A percentile compares a stretch with the other conserved stretches of the same genome.
These are phyloP conservation scores for Diaporthe caulivora DNA, from an alignment of 2,329 filamentous ascomycete species.

Conservation along the genomic window DNA sequence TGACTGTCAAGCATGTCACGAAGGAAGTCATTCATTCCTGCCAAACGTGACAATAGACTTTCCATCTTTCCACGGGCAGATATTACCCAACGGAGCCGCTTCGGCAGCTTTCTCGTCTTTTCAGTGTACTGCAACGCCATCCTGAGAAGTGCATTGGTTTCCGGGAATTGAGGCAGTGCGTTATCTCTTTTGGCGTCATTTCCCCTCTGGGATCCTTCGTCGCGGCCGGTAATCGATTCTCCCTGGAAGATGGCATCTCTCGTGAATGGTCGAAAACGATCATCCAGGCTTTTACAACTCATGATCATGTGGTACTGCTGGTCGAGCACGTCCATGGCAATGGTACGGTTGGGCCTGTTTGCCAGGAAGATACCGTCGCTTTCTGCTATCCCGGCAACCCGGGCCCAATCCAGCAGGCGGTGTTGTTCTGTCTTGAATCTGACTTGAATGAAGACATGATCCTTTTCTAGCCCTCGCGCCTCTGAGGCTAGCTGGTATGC, in stretches of 20 bases:
- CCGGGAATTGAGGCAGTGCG: not conserved
- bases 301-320: conserved; percentile 12
- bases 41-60: not conserved
- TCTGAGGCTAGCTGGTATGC: not conserved
- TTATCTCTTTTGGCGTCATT: fast-evolving
- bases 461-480: not conserved
- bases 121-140: not conserved
- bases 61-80: not conserved
- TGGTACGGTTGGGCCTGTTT: not conserved
- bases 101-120: not conserved
- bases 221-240: not conserved
- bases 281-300: not conserved
- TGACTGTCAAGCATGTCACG: conserved; percentile 2
- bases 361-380: not conserved
- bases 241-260: not conserved
- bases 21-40: not conserved
- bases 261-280: not conserved
- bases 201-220: too few species aligned
- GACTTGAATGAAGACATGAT: not conserved
- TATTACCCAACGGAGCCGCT: not conserved
- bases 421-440: conserved; percentile 5
- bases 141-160: not conserved
- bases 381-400: not conserved
- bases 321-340: not conserved
- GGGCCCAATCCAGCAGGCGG: conserved; percentile 7